Evolutionary conservation across 2,329 filamentous ascomycete species (phyloP), one percentile per base, ranked within the genome.

Genomic region (Ustulina deusta): DNA sequence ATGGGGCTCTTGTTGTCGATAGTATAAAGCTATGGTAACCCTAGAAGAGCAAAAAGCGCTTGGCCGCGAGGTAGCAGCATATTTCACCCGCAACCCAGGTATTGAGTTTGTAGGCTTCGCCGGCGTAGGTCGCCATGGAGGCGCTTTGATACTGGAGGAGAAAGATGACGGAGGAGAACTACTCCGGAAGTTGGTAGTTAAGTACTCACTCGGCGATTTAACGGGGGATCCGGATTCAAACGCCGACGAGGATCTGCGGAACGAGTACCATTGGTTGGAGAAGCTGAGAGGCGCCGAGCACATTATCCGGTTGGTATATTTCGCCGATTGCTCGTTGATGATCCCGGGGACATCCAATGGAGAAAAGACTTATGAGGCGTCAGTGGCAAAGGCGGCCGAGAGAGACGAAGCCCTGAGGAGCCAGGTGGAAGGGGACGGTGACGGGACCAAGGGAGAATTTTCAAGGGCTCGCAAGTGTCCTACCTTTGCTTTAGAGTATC

Each of bases 401-500:
- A 49, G 9, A 15, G 15, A 48, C 2, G 15, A 55, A 17, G 38
- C 17, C 15, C 52, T 13, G 34, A 27, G 7, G 22, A 32, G 13
- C 6, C 29, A 38, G 48, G 54, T 40, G 9, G 27, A 46, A 22
- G 20, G 17, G n/a, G n/a, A 7, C 6, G n/a, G 17, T 6, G 42
- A 22, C 7, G 42, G 42, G 6, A 46, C 5, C 2, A 20, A 22
- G 6, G 42, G 7, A 46, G 42, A 3, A 46, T 2, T 29, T 42
- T 4, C 7, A 20, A 38, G 9, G 7, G 20, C 27, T 27, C 56
- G 55, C 3, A 40, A 22, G 29, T 61, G 57, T 29, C 63, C 63
- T 29, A 71, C 66, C 1, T 69, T 69, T 49, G 69, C 66, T 17
- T 10, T 69, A 10, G 63, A 71, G 52, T 67, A 56, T 54, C 54